phyloP scores from a whole-genome alignment of 225 moss, liverwort and hornwort genomes.

The Sphagnum tenellum region DNA sequence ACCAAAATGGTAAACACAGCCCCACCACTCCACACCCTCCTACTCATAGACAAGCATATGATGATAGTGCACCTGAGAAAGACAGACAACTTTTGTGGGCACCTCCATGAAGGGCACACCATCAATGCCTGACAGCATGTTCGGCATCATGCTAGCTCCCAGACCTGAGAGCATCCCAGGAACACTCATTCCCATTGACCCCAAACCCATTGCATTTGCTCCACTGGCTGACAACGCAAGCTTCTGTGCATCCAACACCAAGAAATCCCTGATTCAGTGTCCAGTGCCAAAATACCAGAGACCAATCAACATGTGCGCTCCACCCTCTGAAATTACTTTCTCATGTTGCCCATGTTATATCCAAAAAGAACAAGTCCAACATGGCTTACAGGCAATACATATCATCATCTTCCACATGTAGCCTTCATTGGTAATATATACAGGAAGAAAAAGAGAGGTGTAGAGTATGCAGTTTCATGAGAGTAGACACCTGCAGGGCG shows the following conservation, averaged over 20 bases:
- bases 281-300: constrained; percentile 32
- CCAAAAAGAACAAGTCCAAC: not conserved
- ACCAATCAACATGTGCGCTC: constrained; percentile 6
- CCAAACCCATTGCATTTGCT: constrained; percentile 56
- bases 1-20: too few species aligned
- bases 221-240: constrained; percentile 61
- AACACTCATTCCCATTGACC: constrained; percentile 30
- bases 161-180: constrained; percentile 46
- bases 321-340: not conserved
- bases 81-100: constrained; percentile 72
- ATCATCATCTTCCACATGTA: not conserved
- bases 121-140: constrained; percentile 33
- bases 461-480: not conserved
- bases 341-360: not conserved
- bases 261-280: constrained; percentile 43
- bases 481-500: constrained; percentile 68
- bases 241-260: constrained; percentile 46
- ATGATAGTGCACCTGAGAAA: constrained; percentile 54
- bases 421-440: constrained; percentile 1
- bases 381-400: not conserved
- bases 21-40: not conserved
- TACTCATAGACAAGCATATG: not conserved
- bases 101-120: constrained; percentile 25
- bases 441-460: not conserved
- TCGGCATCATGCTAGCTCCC: constrained; percentile 52